Percentiles rank a stretch among this genome's conserved stretches.
These are phyloP conservation scores for Agastache rugosa DNA, from an alignment of 257 asterid genomes.

Conservation along the genomic window DNA sequence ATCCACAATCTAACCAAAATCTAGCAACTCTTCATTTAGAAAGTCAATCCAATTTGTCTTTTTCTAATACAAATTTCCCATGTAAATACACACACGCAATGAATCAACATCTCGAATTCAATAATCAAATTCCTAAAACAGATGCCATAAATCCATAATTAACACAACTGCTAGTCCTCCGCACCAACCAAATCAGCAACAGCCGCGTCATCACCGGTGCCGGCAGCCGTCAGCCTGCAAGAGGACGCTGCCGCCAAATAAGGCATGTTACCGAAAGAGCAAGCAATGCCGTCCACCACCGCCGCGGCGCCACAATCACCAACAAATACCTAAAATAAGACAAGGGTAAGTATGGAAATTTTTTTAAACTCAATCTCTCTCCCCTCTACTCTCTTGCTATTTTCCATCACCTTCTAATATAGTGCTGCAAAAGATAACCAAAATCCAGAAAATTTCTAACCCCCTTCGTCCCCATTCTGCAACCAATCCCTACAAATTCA, in stretches of 20 bases:
- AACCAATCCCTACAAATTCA: too few relatives aligned
- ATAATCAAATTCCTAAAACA: background rate
- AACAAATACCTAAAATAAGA: too few relatives aligned
- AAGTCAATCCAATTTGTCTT: too few relatives aligned
- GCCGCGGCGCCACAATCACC: conserved; percentile 40
- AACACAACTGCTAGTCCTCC: conserved; percentile 56
- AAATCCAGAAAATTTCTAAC: too few relatives aligned
- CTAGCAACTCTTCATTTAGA: too few relatives aligned
- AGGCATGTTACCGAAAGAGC: conserved; percentile 63
- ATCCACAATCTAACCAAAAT: too few relatives aligned
- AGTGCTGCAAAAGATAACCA: too few relatives aligned
- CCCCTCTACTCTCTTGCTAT: too few relatives aligned
- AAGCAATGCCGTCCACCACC: conserved; percentile 27
- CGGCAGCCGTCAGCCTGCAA: conserved; percentile 45
- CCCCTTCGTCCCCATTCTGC: too few relatives aligned
- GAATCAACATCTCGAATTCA: background rate
- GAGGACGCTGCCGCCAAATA: conserved; percentile 47
- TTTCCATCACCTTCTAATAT: too few relatives aligned
- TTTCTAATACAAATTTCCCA: background rate
- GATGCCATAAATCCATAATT: background rate
- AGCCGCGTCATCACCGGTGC: background rate
- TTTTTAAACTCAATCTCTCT: too few relatives aligned
- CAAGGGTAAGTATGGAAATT: too few relatives aligned
- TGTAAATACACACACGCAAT: background rate
- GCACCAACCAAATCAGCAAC: conserved; percentile 43